Conservation (phyloP, 441 rosid genomes). For the Lepidium campestre region DNA sequence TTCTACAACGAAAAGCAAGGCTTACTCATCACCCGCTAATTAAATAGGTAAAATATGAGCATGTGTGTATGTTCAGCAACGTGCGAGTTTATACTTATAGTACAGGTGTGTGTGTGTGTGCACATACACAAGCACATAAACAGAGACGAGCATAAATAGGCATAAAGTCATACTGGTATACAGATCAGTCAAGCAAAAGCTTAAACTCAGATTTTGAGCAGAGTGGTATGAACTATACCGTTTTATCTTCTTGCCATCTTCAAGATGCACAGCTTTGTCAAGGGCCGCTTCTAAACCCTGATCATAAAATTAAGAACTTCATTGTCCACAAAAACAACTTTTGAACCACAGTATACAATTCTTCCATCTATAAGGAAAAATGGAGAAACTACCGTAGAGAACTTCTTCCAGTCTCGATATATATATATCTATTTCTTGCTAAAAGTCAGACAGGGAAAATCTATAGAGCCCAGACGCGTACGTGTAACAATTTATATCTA, state of each 20-base stretch:
- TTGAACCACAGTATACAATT: conserved; percentile 4
- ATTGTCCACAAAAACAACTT: conserved; percentile 15
- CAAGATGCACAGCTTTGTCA: conserved; percentile 93
- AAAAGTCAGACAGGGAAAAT: conserved; percentile 4
- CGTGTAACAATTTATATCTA: neutral
- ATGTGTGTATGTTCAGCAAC: neutral
- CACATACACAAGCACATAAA: neutral
- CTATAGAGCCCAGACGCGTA: neutral
- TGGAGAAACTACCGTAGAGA: neutral
- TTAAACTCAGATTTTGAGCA: neutral
- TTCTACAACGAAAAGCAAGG: conserved; percentile 9
- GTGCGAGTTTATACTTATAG: neutral
- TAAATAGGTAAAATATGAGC: neutral
- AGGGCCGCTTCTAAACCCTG: conserved; percentile 99
- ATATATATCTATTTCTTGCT: neutral
- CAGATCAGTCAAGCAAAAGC: conserved; percentile 14
- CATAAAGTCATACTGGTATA: neutral
- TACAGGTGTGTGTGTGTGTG: neutral
- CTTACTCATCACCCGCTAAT: conserved; percentile 3
- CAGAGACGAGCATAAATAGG: neutral
- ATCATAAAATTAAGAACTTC: conserved; percentile 9
- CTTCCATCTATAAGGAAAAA: neutral
- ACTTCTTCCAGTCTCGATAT: conserved; percentile 2
- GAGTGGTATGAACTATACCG: conserved; percentile 46
- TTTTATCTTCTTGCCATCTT: conserved; percentile 92